Percentiles rank a stretch among this genome's conserved stretches.
Evolutionary conservation across 768 basidiomycete species (phyloP).

Genomic region (Austroboletus eburneus): DNA sequence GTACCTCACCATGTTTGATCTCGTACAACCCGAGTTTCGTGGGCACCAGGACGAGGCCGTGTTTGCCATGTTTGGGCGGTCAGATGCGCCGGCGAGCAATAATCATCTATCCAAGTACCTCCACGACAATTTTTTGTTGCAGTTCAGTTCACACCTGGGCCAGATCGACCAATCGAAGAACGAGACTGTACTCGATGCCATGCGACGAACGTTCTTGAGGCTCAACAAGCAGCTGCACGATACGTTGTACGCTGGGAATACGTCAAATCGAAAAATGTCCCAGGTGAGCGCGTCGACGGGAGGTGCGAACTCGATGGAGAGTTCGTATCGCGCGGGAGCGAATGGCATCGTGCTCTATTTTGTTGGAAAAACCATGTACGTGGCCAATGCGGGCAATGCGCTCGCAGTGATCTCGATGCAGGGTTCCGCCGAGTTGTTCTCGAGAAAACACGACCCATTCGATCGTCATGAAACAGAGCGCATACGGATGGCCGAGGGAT

Average conservation of each 20-base stretch:
- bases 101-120: slow-evolving; percentile 79
- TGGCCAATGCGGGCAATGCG: slow-evolving; percentile 87
- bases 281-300: slow-evolving; percentile 48
- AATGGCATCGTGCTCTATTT: slow-evolving; percentile 88
- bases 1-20: slow-evolving; percentile 83
- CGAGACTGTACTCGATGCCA: slow-evolving; percentile 67
- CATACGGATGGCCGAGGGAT: slow-evolving; percentile 91
- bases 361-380: slow-evolving; percentile 70
- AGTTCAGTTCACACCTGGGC: slow-evolving; percentile 58
- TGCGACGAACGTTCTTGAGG: slow-evolving; percentile 83
- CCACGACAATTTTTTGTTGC: slow-evolving; percentile 70
- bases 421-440: slow-evolving; percentile 70
- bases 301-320: slow-evolving; percentile 36
- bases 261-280: slow-evolving; percentile 66
- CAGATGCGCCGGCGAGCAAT: slow-evolving; percentile 51
- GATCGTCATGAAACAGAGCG: slow-evolving; percentile 78
- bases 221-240: slow-evolving; percentile 83
- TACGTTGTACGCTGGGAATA: slow-evolving; percentile 42
- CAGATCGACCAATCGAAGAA: slow-evolving; percentile 31
- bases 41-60: slow-evolving; percentile 75
- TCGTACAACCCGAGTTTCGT: slow-evolving; percentile 85
- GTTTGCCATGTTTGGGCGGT: slow-evolving; percentile 94
- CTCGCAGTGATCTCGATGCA: slow-evolving; percentile 81
- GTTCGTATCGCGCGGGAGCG: slow-evolving; percentile 65
- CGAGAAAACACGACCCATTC: slow-evolving; percentile 85